A percentile compares a stretch with the other conserved stretches of the same genome.
Evolutionary conservation across 148 eudicot genomes (phyloP).

Genomic region (Rhododendron williamsianum): DNA sequence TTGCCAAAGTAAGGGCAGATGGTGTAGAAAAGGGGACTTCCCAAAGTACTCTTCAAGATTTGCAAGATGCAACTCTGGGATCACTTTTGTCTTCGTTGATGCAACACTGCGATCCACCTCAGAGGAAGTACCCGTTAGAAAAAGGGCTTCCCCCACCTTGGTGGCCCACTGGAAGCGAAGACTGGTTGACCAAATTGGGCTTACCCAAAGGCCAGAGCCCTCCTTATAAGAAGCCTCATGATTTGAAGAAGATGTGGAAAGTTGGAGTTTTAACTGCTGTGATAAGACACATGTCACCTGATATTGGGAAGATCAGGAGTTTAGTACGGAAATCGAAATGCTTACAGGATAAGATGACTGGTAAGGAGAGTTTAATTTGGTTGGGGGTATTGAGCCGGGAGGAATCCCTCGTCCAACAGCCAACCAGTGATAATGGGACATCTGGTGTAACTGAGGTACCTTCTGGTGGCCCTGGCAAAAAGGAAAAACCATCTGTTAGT

Average conservation of each 20-base stretch:
- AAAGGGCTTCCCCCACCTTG: conserved; percentile 78
- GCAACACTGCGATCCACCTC: conserved; percentile 90
- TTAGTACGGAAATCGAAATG: conserved; percentile 71
- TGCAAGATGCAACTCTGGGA: conserved; percentile 86
- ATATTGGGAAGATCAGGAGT: conserved; percentile 69
- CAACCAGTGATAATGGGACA: conserved; percentile 58
- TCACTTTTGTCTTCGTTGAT: conserved; percentile 79
- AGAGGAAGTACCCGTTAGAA: conserved; percentile 72
- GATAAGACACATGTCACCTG: conserved; percentile 85
- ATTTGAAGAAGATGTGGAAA: conserved; percentile 88
- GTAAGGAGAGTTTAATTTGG: conserved; percentile 86
- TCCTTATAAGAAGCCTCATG: conserved; percentile 86
- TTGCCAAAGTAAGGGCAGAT: conserved; percentile 33
- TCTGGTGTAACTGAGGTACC: conserved; percentile 54
- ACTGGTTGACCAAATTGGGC: conserved; percentile 61
- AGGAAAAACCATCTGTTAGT: conserved; percentile 50
- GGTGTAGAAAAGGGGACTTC: conserved; percentile 38
- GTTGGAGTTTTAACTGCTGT: conserved; percentile 81
- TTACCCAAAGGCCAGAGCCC: conserved; percentile 57
- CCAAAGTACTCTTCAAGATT: conserved; percentile 56
- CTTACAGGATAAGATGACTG: conserved; percentile 88
- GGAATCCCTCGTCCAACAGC: conserved; percentile 51
- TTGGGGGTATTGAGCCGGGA: conserved; percentile 61
- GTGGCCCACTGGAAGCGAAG: conserved; percentile 81
- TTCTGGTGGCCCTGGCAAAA: conserved; percentile 32